Evolutionary conservation across 805 yeast genomes (phyloP), one percentile per base, ranked within the genome.

Genomic region (Sungouiozyma ichnusensis): DNA sequence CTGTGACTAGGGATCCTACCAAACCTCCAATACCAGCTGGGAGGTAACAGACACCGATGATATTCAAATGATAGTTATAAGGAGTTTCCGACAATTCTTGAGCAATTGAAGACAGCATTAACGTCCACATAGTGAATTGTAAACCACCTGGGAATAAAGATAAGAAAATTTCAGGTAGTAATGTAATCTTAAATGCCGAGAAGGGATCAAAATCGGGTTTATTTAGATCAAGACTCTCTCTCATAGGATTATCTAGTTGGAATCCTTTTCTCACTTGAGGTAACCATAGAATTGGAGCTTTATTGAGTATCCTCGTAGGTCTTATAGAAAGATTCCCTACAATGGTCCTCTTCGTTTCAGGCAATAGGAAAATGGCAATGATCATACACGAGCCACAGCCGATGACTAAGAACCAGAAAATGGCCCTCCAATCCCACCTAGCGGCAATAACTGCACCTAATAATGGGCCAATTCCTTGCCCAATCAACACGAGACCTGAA

Each of bases 381-480:
- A 56, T 0, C 6, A 73, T 47, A 1, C 74, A 65, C 2, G 59
- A 48, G 5, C 80, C 81, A 40, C 80, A 72, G 13, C 81, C 77
- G 16, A 81, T 77, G 0, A 81, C 75, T 40, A 82, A 62, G 48
- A 85, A 82, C 76, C 85, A 76, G 49, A 81, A 81, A n/a, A 79
- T 73, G 0, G 85, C 78, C 50, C 88, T 68, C 95, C 95, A 85
- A 20, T 76, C 67, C 41, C 65, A 65, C 3, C 66, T 58, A 4
- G 74, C 71, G 8, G 65, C 58, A 32, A 65, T 51, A 0, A 58
- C 64, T 4, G 71, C 70, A 43, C 65, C 83, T 16, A 85, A 60
- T 29, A 86, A 62, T 0, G 92, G 84, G 2, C 92, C 87, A 48
- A 85, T 69, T 3, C 84, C 85, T 54, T 81, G 85, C 1, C 94